These are phyloP conservation scores for Monosporozyma siamensis DNA, from an alignment of 805 yeast genomes.

Conservation along the genomic window DNA sequence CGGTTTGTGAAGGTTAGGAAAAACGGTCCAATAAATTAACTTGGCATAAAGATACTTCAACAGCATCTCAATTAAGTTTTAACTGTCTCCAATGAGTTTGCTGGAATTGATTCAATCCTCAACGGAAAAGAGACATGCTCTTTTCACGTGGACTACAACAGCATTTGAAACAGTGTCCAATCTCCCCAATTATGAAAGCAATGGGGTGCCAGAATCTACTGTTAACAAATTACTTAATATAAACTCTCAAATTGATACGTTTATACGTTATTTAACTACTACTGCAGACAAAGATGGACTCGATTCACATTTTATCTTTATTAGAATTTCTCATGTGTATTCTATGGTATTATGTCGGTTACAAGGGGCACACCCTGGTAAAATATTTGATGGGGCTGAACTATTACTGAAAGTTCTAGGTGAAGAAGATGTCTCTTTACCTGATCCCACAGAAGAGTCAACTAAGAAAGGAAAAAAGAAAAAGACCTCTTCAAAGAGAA, in stretches of 20 bases:
- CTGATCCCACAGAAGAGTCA: slow-evolving; percentile 1
- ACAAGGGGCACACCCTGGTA: slow-evolving; percentile 14
- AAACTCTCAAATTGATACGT: slow-evolving; percentile 1
- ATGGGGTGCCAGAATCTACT: neutral
- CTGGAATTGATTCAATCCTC: slow-evolving; percentile 6
- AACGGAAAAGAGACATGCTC: slow-evolving; percentile 15
- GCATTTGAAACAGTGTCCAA: slow-evolving; percentile 10
- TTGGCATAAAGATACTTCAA: no score
- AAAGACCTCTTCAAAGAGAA: slow-evolving; percentile 16
- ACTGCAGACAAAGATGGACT: slow-evolving; percentile 9
- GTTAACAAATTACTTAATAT: neutral
- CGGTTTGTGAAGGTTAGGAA: no score
- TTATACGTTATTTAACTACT: slow-evolving; percentile 5
- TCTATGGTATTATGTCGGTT: slow-evolving; percentile 11
- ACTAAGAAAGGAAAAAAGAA: slow-evolving; percentile 16
- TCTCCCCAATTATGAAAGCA: neutral
- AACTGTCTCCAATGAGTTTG: slow-evolving; percentile 3
- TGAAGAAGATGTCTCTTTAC: slow-evolving; percentile 18
- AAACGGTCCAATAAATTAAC: no score
- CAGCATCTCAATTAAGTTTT: no score
- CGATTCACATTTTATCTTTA: slow-evolving; percentile 18
- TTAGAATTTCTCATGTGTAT: slow-evolving; percentile 18
- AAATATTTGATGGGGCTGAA: slow-evolving; percentile 24
- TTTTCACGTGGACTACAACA: slow-evolving; percentile 18
- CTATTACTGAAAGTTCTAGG: slow-evolving; percentile 19